Evolutionary conservation across 371 early-diverging fungal species (phyloP).

Genomic region (Lichtheimia ornata): DNA sequence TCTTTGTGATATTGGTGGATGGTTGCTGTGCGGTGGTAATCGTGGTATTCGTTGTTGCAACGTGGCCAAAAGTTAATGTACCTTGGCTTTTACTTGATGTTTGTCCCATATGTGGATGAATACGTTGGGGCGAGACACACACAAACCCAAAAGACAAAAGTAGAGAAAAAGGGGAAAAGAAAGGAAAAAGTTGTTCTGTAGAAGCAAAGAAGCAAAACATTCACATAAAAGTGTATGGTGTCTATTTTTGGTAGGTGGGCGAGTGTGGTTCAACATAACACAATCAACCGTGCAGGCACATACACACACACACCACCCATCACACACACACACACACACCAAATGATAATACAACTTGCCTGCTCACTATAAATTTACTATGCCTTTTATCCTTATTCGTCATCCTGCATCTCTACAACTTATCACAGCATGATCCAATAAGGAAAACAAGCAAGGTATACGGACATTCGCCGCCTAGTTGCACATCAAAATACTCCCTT

Average conservation of each 20-base stretch:
- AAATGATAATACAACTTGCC: no score
- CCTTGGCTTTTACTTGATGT: slow-evolving; percentile 14
- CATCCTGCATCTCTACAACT: not conserved
- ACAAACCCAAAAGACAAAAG: not conserved
- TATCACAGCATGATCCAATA: no score
- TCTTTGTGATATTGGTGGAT: not conserved
- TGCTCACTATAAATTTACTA: not conserved
- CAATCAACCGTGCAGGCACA: no score
- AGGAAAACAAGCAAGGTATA: no score
- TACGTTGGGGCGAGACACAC: not conserved
- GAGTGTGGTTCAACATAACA: no score
- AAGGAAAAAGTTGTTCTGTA: not conserved
- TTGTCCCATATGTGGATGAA: slow-evolving; percentile 17
- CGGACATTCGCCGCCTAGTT: no score
- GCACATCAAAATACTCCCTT: not conserved
- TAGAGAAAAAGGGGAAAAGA: not conserved
- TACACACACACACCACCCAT: no score
- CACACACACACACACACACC: no score
- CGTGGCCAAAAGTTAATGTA: slow-evolving; percentile 18
- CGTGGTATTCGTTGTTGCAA: not conserved
- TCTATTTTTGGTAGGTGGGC: slow-evolving; percentile 1
- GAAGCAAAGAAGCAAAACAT: not conserved
- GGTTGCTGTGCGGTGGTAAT: not conserved
- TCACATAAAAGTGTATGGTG: not conserved
- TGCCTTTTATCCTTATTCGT: not conserved